Base-by-base conservation (phyloP, 495 filamentous ascomycete genomes). In the Penicillium turbatum region DNA sequence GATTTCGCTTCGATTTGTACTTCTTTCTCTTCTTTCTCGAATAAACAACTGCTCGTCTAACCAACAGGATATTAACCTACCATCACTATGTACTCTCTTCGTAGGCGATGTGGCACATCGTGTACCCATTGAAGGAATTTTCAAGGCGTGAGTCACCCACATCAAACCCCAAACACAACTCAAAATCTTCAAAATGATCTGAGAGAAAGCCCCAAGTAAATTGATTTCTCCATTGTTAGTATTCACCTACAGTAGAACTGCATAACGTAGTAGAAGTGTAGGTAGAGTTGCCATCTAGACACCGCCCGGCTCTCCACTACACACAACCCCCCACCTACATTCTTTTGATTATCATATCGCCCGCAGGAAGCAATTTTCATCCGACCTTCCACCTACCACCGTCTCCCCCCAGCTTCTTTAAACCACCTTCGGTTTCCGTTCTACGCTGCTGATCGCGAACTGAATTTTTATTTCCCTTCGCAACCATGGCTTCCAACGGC, bases 401-500 rank as follows among this genome's bases (percentile, higher is more conserved):
- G 59, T 64, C 17, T 29, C 47, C 47, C 47, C 35, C 65, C 51
- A 53, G 15, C 57, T 41, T 53, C 51, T 44, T 51, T 37, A 50
- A 48, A 30, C 56, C 57, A 45, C 44, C 53, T 50, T 46, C 49
- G 41, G 50, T 46, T 38, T 53, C 51, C 43, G 29, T 46, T 55
- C 51, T 50, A 44, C 50, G 46, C 43, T 54, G 50, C 49, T 53
- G 36, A 48, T 42, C 48, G 58, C 54, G 61, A 59, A 51, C 40
- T 40, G 59, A 62, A 55, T 54, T 58, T 61, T 50, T 51, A 27
- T 16, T 41, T 17, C n/a, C 26, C 48, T 40, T 40, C 58, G 72
- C 70, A 75, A 83, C 63, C 71, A 85, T 85, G 82, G 80, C 80
- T 61, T 74, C 81, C 55, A 84, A 84, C 71, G 82, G 81, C 64